phyloP scores from a whole-genome alignment of 257 asterid genomes.

The Capsicum rhomboideum region DNA sequence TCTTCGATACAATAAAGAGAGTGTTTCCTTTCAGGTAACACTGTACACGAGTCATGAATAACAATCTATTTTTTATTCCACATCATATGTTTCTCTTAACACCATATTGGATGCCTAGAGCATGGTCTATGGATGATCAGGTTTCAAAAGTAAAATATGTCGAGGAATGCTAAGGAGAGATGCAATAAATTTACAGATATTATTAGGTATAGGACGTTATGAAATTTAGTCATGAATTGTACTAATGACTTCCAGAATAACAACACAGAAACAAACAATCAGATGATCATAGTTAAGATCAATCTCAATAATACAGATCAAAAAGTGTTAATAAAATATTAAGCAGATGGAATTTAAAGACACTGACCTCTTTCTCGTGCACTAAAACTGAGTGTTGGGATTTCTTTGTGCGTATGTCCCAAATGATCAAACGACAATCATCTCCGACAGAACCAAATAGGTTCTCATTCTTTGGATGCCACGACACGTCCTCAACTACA shows the following conservation, averaged over 20 bases:
- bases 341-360: background rate
- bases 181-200: background rate
- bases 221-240: background rate
- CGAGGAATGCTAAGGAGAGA: background rate
- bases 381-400: constrained; percentile 56
- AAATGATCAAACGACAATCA: constrained; percentile 77
- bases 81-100: background rate
- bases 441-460: constrained; percentile 96
- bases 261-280: background rate
- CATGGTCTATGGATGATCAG: background rate
- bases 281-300: background rate
- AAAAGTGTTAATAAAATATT: background rate
- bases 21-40: background rate
- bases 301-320: background rate
- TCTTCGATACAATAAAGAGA: background rate
- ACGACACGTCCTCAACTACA: constrained; percentile 84
- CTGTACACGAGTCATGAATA: background rate
- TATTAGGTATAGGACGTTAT: background rate
- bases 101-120: background rate
- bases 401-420: constrained; percentile 89
- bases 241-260: background rate
- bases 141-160: background rate
- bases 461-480: constrained; percentile 76
- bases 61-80: background rate
- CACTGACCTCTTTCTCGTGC: constrained; percentile 75